Percentiles rank a stretch among this genome's conserved stretches.
Conservation (phyloP, 1,139 yeast species). For the Meyerozyma elateridarum region DNA sequence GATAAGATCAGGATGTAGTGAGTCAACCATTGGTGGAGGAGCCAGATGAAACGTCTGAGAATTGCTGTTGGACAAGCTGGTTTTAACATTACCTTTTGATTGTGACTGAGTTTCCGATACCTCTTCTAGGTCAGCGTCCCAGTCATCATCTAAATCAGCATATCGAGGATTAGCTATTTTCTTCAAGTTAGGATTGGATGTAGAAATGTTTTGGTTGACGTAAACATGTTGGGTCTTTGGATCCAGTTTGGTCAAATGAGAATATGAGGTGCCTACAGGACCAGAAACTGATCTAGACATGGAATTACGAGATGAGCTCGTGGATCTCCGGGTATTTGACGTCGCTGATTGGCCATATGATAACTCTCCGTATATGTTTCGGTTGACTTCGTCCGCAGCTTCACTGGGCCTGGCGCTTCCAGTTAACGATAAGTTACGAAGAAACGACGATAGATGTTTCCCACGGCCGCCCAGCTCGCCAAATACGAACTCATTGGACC, state of each 20-base stretch:
- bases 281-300: slow-evolving; percentile 20
- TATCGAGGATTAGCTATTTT: slow-evolving; percentile 23
- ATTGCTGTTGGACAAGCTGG: slow-evolving; percentile 6
- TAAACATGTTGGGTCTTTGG: background rate
- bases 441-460: slow-evolving; percentile 54
- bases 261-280: slow-evolving; percentile 14
- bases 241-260: slow-evolving; percentile 9
- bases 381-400: slow-evolving; percentile 27
- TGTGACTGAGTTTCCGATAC: slow-evolving; percentile 25
- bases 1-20: slow-evolving; percentile 31
- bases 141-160: slow-evolving; percentile 78
- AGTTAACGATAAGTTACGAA: slow-evolving; percentile 44
- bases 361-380: slow-evolving; percentile 39
- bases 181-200: slow-evolving; percentile 11
- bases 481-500: slow-evolving; percentile 56
- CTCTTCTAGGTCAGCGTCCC: slow-evolving; percentile 82
- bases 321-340: slow-evolving; percentile 10
- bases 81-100: slow-evolving; percentile 15
- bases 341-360: slow-evolving; percentile 19
- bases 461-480: slow-evolving; percentile 70
- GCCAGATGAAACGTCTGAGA: background rate
- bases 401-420: slow-evolving; percentile 17
- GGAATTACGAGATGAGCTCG: slow-evolving; percentile 18
- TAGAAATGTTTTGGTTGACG: background rate
- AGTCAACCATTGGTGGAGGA: slow-evolving; percentile 30